Base-by-base conservation (phyloP, 495 filamentous ascomycete species). In the Corynascus novoguineensis region DNA sequence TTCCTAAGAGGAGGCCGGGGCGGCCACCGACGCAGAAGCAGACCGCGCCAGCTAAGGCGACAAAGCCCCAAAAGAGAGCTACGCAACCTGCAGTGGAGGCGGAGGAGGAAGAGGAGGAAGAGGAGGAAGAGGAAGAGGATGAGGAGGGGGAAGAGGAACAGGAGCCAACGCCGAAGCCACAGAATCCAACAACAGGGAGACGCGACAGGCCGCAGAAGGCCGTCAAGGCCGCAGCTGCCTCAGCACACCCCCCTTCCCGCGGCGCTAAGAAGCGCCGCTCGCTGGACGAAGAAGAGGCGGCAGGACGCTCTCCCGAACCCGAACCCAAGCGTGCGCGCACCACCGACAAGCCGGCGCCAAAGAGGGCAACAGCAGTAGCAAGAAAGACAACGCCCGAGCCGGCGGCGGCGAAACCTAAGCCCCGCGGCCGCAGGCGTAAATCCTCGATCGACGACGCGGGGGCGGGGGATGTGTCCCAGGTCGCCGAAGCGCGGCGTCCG, bases 401-500 rank as follows among this genome's bases (percentile, higher is more conserved):
- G 50, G 10, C 68, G 62, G 51, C 55, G 2, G 53, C 49, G n/a
- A 7, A n/a, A 4, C 22, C 31, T 22, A 62, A 61, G 21, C 38
- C 52, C 1, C 32, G 32, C n/a, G 70, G 68, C 34, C 70, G 75
- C 15, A 73, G 68, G 50, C 70, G 68, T 59, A 74, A 73, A 57
- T 71, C 70, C 9, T 74, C 74, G 27, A 56, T 67, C 14, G 59
- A 64, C 47, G 22, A 27, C 64, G 11, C 5, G 6, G 31, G 11
- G 31, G 14, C 66, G 1, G 72, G 69, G 32, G 76, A 79, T 25
- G 64, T 65, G 4, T 74, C 74, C 41, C 66, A 46, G 6, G 63
- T 70, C 5, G 61, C 52, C 22, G 47, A 78, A 14, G 71, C 76
- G 32, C 76, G 73, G 8, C 75, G 77, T 0, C 81, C 81, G 25